Evolutionary conservation across 257 asterid species (phyloP).

Genomic region (Nicotiana tomentosiformis): DNA sequence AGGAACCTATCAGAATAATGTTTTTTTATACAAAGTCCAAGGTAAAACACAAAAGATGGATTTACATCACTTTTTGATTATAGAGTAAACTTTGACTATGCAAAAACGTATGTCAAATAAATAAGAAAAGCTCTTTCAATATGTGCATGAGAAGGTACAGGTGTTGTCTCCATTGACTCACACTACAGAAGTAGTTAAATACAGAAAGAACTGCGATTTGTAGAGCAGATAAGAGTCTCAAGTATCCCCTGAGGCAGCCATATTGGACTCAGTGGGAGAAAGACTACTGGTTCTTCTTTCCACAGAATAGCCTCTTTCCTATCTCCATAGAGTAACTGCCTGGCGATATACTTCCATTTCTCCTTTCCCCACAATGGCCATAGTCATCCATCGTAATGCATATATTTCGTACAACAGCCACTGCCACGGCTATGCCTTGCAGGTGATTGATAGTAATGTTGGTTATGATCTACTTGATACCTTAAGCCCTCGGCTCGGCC

Average conservation of each 20-base stretch:
- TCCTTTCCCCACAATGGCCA: constrained; percentile 25
- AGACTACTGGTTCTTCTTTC: constrained; percentile 12
- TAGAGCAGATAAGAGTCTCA: not conserved
- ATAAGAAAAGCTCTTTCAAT: not conserved
- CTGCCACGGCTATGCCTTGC: constrained; percentile 36
- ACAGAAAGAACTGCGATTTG: not conserved
- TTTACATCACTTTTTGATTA: not conserved
- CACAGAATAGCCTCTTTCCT: not conserved
- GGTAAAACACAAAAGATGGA: not conserved
- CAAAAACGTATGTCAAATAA: not conserved
- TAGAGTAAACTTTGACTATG: not conserved
- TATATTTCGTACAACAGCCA: constrained; percentile 26
- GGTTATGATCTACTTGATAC: constrained; percentile 38
- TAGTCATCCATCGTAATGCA: constrained; percentile 42
- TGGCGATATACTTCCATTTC: constrained; percentile 13
- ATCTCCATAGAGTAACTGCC: constrained; percentile 2
- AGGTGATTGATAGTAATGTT: constrained; percentile 16
- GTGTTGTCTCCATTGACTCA: not conserved
- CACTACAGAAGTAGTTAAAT: not conserved
- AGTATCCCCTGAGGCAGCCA: not conserved
- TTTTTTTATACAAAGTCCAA: not conserved
- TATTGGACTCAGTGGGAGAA: constrained; percentile 13
- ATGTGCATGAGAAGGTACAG: not conserved
- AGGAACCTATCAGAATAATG: not conserved
- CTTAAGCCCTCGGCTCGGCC: constrained; percentile 42